phyloP scores from a whole-genome alignment of 2,329 filamentous ascomycete species.

The Sclerotinia trifoliorum region DNA sequence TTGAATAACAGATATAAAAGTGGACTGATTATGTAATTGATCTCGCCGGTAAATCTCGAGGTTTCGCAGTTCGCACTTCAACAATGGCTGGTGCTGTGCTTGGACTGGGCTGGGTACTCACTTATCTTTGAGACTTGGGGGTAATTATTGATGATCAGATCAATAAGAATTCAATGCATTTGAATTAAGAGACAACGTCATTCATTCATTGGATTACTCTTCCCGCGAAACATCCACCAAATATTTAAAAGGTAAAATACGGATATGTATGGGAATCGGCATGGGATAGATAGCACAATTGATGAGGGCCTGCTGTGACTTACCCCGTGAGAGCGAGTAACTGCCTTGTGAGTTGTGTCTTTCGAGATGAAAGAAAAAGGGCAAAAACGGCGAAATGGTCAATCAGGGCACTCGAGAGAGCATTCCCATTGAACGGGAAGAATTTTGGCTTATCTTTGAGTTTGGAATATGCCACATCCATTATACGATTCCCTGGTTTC shows the following conservation, averaged over 20 bases:
- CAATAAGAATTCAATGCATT: conserved; percentile 21
- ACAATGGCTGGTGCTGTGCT: conserved; percentile 2
- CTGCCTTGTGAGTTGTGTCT: no score
- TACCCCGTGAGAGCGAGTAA: no score
- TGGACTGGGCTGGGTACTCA: not conserved
- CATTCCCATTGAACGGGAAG: no score
- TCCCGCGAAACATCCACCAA: not conserved
- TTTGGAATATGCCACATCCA: not conserved
- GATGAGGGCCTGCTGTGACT: no score
- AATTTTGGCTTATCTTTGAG: not conserved
- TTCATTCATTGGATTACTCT: not conserved
- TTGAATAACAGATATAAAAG: not conserved
- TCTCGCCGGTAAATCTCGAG: not conserved
- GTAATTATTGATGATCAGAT: conserved; percentile 19
- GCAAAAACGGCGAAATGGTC: not conserved
- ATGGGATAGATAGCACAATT: not conserved
- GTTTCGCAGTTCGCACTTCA: not conserved
- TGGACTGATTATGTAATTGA: not conserved
- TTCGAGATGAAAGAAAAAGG: not conserved
- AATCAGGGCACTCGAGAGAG: not conserved
- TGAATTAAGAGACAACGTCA: conserved; percentile 15
- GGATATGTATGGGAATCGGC: not conserved
- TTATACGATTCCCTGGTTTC: not conserved
- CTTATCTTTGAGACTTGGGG: conserved; percentile 17
- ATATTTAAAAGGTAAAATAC: no score